Evolutionary conservation across 2,329 filamentous ascomycete genomes (phyloP).

Genomic region (Tolypocladium inflatum): DNA sequence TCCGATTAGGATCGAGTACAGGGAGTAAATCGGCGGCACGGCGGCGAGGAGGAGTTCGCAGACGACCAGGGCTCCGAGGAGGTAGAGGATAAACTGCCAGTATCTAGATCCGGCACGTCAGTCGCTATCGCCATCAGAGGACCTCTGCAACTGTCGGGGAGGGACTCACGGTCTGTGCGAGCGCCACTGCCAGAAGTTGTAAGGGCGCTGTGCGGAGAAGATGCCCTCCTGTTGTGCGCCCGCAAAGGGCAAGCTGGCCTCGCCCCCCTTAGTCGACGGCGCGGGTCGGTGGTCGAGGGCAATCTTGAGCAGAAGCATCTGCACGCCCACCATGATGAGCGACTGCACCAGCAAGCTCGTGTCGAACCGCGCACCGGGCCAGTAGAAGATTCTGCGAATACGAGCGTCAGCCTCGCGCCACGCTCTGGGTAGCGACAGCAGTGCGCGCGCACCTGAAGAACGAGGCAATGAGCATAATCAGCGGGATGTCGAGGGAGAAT

Average conservation of each 20-base stretch:
- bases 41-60: slow-evolving; percentile 60
- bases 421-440: neutral
- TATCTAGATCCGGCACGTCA: slow-evolving; percentile 38
- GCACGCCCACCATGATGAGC: slow-evolving; percentile 55
- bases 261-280: slow-evolving; percentile 50
- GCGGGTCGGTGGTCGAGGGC: slow-evolving; percentile 58
- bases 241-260: slow-evolving; percentile 53
- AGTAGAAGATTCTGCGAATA: slow-evolving; percentile 54
- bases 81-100: slow-evolving; percentile 67
- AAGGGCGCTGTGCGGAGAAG: slow-evolving; percentile 46
- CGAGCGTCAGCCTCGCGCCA: slow-evolving; percentile 8
- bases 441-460: slow-evolving; percentile 46
- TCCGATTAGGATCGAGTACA: slow-evolving; percentile 61
- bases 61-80: slow-evolving; percentile 49
- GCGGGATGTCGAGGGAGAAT: slow-evolving; percentile 61
- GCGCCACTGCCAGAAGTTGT: slow-evolving; percentile 77
- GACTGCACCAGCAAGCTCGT: slow-evolving; percentile 54
- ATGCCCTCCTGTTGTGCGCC: slow-evolving; percentile 30
- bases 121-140: neutral
- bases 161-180: slow-evolving; percentile 52
- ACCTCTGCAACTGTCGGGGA: neutral
- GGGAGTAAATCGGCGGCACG: slow-evolving; percentile 44
- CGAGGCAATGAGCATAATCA: slow-evolving; percentile 64
- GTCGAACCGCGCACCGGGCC: slow-evolving; percentile 57
- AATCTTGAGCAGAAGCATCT: slow-evolving; percentile 55